Evolutionary conservation across 2,329 filamentous ascomycete species (phyloP).

Genomic region (Colletotrichum tropicale): DNA sequence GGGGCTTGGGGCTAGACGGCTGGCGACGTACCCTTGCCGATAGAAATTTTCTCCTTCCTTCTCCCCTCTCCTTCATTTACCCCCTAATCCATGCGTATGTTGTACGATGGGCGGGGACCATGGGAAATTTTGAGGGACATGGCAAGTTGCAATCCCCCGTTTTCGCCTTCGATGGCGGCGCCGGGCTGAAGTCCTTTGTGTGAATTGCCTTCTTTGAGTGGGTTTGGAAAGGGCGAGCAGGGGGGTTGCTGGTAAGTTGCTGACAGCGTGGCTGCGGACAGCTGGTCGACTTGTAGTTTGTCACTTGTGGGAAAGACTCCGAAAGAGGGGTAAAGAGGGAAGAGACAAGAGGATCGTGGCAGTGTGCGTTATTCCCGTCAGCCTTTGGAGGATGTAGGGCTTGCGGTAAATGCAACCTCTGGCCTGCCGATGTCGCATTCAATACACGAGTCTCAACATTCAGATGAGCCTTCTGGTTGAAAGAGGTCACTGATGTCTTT

Average conservation of each 20-base stretch:
- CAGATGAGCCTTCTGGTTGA: not conserved
- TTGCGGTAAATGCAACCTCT: not conserved
- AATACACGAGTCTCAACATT: fast-evolving
- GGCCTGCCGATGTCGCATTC: not conserved
- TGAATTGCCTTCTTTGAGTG: not conserved
- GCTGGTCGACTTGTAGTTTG: not conserved
- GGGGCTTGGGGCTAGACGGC: not conserved
- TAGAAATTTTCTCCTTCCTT: not conserved
- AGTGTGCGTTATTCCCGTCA: not conserved
- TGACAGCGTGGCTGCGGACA: not conserved
- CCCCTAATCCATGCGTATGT: not conserved
- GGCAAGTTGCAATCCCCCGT: not conserved
- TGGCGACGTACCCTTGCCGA: not conserved
- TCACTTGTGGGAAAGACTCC: not conserved
- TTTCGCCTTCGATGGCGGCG: not conserved
- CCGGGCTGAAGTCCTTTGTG: not conserved
- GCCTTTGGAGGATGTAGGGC: not conserved
- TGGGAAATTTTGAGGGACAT: not conserved
- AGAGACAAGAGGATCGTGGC: not conserved
- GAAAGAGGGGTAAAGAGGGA: not conserved
- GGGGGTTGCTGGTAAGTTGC: not conserved
- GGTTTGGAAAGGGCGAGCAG: not conserved
- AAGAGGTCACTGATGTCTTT: not conserved
- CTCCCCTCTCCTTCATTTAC: not conserved
- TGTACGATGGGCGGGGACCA: not conserved